phyloP scores from a whole-genome alignment of 2,329 filamentous ascomycete genomes.

The Fusarium miscanthi region DNA sequence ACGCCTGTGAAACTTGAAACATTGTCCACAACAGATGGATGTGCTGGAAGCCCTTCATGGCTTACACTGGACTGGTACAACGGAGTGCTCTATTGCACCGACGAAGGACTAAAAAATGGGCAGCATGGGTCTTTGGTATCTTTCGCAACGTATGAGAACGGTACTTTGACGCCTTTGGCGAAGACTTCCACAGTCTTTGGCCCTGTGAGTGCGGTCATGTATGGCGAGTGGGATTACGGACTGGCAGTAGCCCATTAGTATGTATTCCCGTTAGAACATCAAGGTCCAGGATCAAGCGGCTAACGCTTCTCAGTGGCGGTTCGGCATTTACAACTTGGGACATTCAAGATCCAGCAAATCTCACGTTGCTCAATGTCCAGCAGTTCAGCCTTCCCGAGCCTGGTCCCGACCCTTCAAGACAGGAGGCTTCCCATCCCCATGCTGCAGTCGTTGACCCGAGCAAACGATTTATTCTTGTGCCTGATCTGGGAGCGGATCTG shows the following conservation, averaged over 20 bases:
- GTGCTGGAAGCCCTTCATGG: conserved; percentile 69
- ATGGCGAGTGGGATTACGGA: conserved; percentile 55
- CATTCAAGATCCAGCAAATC: conserved; percentile 51
- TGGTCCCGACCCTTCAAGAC: conserved; percentile 57
- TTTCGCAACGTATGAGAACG: conserved; percentile 53
- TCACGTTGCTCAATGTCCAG: conserved; percentile 53
- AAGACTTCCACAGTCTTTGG: conserved; percentile 52
- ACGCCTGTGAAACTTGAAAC: conserved; percentile 50
- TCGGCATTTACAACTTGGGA: conserved; percentile 59
- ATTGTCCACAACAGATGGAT: conserved; percentile 58
- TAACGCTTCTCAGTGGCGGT: conserved; percentile 48
- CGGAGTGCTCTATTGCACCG: conserved; percentile 66
- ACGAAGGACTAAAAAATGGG: conserved; percentile 64
- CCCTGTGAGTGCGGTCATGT: conserved; percentile 58
- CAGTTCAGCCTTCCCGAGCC: conserved; percentile 54
- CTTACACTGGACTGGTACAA: conserved; percentile 64
- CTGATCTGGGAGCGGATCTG: conserved; percentile 74
- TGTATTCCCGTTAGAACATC: conserved; percentile 34
- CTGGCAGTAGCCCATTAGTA: conserved; percentile 60
- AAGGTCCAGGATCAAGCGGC: neutral
- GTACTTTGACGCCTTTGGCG: conserved; percentile 53
- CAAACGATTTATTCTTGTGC: conserved; percentile 69
- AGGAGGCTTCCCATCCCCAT: conserved; percentile 72
- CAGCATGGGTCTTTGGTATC: conserved; percentile 60
- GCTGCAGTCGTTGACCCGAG: conserved; percentile 74